Evolutionary conservation across 176 grass and related monocot genomes (phyloP), one percentile per base, ranked within the genome.

Genomic region (Avena eriantha): DNA sequence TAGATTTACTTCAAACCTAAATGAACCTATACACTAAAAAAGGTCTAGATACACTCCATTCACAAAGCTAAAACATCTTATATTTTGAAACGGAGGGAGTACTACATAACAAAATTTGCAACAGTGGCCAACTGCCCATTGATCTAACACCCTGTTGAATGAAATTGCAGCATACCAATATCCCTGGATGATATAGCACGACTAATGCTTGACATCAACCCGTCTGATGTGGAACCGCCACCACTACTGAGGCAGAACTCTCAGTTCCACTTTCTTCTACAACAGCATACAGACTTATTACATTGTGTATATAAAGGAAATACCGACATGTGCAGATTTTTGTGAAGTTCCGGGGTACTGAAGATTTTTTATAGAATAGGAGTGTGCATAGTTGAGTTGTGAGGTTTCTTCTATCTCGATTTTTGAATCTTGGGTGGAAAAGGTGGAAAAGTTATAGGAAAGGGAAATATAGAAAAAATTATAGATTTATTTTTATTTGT

Each of bases 171-270:
- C 80, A 79, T 90, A 79, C 74, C 84, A 3, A 90, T 90, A 83
- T 90, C 84, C 9, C 74, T 90, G 47, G 89, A 90, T 56, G 89
- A 90, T 66, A 87, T 90, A 79, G 84, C 80, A 15, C 74, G 24
- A 26, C 16, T 90, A 46, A 90, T 87, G 89, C 23, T 73, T 55
- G 74, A 90, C 55, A 73, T 87, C 26, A 76, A 90, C 14, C 84
- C 75, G 1, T 66, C 80, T 18, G 49, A 78, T 1, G 84, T 90
- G 80, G 89, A 87, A 49, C 80, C 84, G 0, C 80, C 89, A 0
- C 80, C 84, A 36, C 66, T 87, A 24, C 74, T 90, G 19, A 79
- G 89, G 67, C 89, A 90, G 24, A 90, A 87, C 36, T 87, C 89
- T 10, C 74, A 87, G 47, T 90, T 90, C 14, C 89, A 87, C 57